Conservation (phyloP, 2,329 filamentous ascomycete species). For the Claviceps fusiformis region DNA sequence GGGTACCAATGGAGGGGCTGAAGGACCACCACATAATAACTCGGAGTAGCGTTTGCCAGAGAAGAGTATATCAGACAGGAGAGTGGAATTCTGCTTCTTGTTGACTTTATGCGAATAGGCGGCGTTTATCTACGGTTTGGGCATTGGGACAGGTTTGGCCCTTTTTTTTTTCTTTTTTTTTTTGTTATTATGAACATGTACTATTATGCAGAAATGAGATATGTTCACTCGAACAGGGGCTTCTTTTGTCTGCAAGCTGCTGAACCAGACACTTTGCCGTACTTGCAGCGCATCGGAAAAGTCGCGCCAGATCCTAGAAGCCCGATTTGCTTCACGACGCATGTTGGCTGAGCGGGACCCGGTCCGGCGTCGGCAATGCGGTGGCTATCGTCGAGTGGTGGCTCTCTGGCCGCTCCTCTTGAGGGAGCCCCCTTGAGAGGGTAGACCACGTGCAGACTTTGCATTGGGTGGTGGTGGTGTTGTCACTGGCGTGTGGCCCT, state of each 20-base stretch:
- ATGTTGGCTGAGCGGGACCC: not conserved
- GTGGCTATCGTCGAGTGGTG: too few relatives aligned
- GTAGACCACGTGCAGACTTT: too few relatives aligned
- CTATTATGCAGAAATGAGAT: not conserved
- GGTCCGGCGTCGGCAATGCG: not conserved
- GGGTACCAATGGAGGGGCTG: constrained; percentile 33
- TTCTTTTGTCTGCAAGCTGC: not conserved
- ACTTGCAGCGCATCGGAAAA: not conserved
- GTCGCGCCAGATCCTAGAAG: not conserved
- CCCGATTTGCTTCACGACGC: too few relatives aligned
- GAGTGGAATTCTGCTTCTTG: not conserved
- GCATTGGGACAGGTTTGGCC: not conserved
- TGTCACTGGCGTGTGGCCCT: too few relatives aligned
- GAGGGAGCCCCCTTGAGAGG: too few relatives aligned
- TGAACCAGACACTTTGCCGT: too few relatives aligned
- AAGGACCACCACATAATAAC: constrained; percentile 14
- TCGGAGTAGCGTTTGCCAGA: constrained; percentile 9
- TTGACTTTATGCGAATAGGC: not conserved
- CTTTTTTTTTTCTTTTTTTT: not conserved
- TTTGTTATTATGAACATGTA: not conserved
- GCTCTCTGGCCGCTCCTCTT: too few relatives aligned
- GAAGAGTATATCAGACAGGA: not conserved
- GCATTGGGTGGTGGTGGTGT: too few relatives aligned
- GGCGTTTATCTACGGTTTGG: not conserved
- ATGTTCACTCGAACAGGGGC: not conserved